Percentiles rank a stretch among this genome's conserved stretches.
Evolutionary conservation across 192 early-diverging fungal genomes (phyloP).

Genomic region (Umbelopsis sp.): DNA sequence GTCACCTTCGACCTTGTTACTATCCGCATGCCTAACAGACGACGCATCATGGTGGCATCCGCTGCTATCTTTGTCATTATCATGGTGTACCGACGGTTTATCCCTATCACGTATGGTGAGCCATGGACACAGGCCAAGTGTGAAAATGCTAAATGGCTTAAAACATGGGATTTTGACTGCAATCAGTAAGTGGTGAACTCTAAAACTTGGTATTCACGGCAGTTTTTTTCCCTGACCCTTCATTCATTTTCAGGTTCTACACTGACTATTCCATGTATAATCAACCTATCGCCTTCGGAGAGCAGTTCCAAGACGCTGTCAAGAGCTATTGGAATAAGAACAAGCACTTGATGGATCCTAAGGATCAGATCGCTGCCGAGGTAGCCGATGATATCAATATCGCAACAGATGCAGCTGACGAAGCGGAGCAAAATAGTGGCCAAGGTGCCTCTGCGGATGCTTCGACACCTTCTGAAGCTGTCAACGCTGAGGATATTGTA

Average conservation of each 20-base stretch:
- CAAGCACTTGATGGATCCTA: not conserved
- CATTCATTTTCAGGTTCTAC: conserved; percentile 9
- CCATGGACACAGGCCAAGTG: conserved; percentile 79
- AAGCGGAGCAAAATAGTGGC: not conserved
- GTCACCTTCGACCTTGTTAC: conserved; percentile 80
- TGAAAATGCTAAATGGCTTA: conserved; percentile 74
- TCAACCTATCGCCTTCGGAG: not conserved
- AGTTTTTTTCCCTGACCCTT: not conserved
- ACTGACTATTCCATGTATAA: conserved; percentile 1
- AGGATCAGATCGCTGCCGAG: conserved; percentile 11
- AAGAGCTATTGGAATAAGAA: conserved; percentile 4
- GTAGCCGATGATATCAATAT: conserved; percentile 22
- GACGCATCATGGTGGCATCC: conserved; percentile 51
- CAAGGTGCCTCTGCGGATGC: not conserved
- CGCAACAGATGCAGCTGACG: not conserved
- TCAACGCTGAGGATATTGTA: not conserved
- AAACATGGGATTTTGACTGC: conserved; percentile 63
- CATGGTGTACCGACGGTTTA: conserved; percentile 68
- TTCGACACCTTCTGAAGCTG: not conserved
- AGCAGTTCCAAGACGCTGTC: conserved; percentile 21
- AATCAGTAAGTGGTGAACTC: conserved; percentile 25
- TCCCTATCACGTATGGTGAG: conserved; percentile 84
- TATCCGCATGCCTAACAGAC: conserved; percentile 55
- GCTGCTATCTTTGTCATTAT: conserved; percentile 60
- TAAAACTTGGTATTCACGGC: not conserved